These are phyloP conservation scores for Zygoascus hellenicus DNA, from an alignment of 1,139 yeast species.

Conservation along the genomic window DNA sequence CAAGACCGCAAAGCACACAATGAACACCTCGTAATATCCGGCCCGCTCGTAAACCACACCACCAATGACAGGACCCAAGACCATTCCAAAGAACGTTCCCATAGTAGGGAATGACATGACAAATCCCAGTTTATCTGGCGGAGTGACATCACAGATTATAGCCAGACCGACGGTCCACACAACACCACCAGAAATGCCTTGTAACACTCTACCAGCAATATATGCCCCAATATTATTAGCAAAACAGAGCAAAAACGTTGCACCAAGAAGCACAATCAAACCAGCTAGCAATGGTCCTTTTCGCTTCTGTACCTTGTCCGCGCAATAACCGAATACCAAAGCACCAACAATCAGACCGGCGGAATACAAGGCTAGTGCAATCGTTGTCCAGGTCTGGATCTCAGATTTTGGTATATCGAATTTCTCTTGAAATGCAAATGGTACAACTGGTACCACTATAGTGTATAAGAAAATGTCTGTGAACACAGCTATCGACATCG, in stretches of 20 bases:
- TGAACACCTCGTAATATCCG: constrained; percentile 35
- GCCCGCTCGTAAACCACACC: constrained; percentile 33
- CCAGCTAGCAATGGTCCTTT: constrained; percentile 32
- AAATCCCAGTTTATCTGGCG: constrained; percentile 25
- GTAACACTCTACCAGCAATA: constrained; percentile 32
- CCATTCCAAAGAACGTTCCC: constrained; percentile 30
- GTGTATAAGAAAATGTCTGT: constrained; percentile 34
- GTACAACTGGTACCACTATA: constrained; percentile 34
- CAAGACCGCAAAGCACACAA: constrained; percentile 31
- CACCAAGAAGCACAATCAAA: constrained; percentile 28
- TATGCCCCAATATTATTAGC: constrained; percentile 27
- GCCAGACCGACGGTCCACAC: constrained; percentile 38
- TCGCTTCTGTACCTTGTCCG: constrained; percentile 29
- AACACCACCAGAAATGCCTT: constrained; percentile 35
- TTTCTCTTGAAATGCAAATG: constrained; percentile 30
- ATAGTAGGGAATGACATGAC: constrained; percentile 33
- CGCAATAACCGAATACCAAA: constrained; percentile 29
- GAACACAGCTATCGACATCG: constrained; percentile 32
- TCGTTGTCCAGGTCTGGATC: constrained; percentile 30
- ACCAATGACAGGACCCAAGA: constrained; percentile 35
- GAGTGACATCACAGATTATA: constrained; percentile 31
- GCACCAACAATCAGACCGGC: constrained; percentile 33
- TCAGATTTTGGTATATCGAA: constrained; percentile 26
- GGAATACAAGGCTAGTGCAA: constrained; percentile 32
- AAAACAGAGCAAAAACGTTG: constrained; percentile 30